Base-by-base conservation (phyloP, 345 rosid genomes). In the Bruguiera sexangula region DNA sequence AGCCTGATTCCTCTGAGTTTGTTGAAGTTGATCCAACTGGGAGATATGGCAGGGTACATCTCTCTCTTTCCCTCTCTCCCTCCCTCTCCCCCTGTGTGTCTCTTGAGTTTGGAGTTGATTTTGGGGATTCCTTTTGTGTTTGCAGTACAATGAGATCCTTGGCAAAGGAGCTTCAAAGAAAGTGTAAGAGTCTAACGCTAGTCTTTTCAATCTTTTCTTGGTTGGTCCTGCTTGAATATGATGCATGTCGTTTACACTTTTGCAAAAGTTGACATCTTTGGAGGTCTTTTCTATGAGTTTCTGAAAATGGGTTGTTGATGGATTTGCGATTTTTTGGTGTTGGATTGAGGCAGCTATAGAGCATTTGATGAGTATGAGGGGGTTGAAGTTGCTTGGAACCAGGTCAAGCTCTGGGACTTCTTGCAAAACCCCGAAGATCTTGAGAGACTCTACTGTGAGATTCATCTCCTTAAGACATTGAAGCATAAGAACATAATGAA, bases 321-420 rank as follows among this genome's bases (percentile, higher is more conserved):
- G 81, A 72, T 77, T 76, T 71, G 65, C 73, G 13, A 21, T 56
- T 60, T 60, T 27, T 67, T 70, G 59, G 30, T 63, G 65, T 34
- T 73, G 68, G 26, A 24, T 73, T 82, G 72, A 46, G 68, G 60
- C 88, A 94, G 98, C 58, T 94, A 94, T 50, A 86, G 88, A 78
- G 99, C 88, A 73, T 89, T 92, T 82, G 97, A 92, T 81, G 96
- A 95, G 83, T 95, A 87, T 68, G 86, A 85, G 63, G 97, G 97
- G 66, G 88, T 88, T 78, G 97, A 95, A 75, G 96, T 94, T 78
- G 98, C 98, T 73, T 94, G 98, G 98, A 94, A 94, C 76, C 98
- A 91, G 76, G 96, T 94, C 78, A 95, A 90, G 85, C 93, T 95
- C 65, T 84, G 86, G 71, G 96, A 92, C 82, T 92, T 91, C 85